Base-by-base conservation (phyloP, 805 yeast genomes). In the Wickerhamiella brachini region DNA sequence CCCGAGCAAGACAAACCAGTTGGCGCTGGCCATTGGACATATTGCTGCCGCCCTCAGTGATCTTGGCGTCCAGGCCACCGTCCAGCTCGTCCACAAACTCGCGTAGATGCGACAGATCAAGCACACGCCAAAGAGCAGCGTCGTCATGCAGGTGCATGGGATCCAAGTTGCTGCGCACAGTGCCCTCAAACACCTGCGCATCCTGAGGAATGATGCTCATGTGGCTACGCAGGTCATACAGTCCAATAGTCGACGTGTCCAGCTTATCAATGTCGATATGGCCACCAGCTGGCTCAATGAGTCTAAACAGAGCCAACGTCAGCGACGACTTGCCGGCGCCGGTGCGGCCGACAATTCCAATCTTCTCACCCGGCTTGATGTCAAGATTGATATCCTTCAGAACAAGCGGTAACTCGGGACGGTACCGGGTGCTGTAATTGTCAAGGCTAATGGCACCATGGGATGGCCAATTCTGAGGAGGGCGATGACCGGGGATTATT, bases 261-360 rank as follows among this genome's bases (percentile, higher is more conserved):
- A 85, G 62, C 24, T 76, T 79, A 68, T 89, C 96, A 58, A 88
- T 82, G 15, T 69, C 70, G 58, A 88, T 84, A 39, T 70, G 66
- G n/a, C 94, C 94, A 9, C 65, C 68, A 5, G 80, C 78, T 1
- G 83, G 76, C 66, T 89, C 96, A 60, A 89, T 85, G 45, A 88
- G 78, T 58, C 97, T 71, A 73, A 85, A 88, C 41, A 88, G 68
- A 0, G 96, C 93, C 60, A 86, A 68, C 0, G 95, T 83, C 61
- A 88, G 72, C 1, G 95, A 82, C 0, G 93, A 82, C 66, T 88
- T 88, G 56, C 97, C 97, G 2, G 97, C 97, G 56, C 97, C 97
- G 0, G 97, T 89, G 64, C 97, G 77, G 23, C 97, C 97, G 51
- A 90, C 97, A 66, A 89, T 88, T 55, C 97, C 97, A 62, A 89